A percentile compares a stretch with the other conserved stretches of the same genome.
Conservation (phyloP, 2,329 filamentous ascomycete species). For the Apiospora koreana region DNA sequence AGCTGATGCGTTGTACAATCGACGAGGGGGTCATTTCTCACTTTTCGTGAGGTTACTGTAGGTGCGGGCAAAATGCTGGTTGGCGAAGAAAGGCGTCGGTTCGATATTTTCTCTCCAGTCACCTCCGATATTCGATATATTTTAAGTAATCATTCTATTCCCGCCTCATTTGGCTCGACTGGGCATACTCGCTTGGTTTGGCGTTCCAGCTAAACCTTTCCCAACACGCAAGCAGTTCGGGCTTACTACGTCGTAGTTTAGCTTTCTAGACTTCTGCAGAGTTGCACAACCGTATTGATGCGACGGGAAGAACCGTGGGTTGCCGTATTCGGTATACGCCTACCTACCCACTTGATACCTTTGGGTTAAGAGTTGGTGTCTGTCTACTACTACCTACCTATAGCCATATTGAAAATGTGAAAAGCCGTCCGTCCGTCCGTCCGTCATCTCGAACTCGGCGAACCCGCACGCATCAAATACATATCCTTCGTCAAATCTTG, state of each 20-base stretch:
- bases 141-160: not conserved
- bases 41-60: not conserved
- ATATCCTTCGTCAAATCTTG: not conserved
- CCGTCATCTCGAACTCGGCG: not conserved
- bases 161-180: constrained; percentile 2
- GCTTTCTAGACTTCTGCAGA: not conserved
- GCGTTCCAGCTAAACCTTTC: not conserved
- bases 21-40: not conserved
- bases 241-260: not conserved
- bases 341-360: not conserved
- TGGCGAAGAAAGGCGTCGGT: constrained; percentile 15
- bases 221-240: not conserved
- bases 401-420: not conserved
- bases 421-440: not conserved
- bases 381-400: not conserved
- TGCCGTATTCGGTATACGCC: not conserved
- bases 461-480: not conserved
- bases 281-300: not conserved
- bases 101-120: constrained; percentile 9
- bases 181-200: not conserved
- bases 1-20: constrained; percentile 11
- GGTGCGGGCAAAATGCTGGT: constrained; percentile 16
- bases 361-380: not conserved
- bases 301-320: constrained; percentile 8
- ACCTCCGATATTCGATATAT: not conserved